These are phyloP conservation scores for Lagenidium giganteum DNA, from an alignment of 352 stramenopile genomes.

Conservation along the genomic window DNA sequence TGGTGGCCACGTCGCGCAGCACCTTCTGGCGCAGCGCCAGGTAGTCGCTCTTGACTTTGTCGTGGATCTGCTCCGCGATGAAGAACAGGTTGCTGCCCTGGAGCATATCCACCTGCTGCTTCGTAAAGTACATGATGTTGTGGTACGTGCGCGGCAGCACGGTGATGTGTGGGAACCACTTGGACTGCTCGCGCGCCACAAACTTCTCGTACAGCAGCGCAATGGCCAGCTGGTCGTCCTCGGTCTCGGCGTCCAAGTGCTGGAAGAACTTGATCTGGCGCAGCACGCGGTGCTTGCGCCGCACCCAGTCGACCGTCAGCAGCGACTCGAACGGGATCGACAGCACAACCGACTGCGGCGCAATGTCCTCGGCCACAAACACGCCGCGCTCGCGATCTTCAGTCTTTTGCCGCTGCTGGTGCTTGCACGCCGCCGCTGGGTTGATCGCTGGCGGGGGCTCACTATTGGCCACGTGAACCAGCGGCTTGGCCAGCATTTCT, in stretches of 20 bases:
- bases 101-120: conserved; percentile 30
- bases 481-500: no score
- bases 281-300: conserved; percentile 25
- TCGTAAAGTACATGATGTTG: conserved; percentile 64
- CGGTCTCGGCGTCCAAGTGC: conserved; percentile 26
- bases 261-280: conserved; percentile 44
- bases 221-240: conserved; percentile 68
- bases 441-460: no score
- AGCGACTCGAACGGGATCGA: conserved; percentile 55
- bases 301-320: conserved; percentile 35
- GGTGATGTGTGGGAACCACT: conserved; percentile 61
- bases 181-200: conserved; percentile 30
- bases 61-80: conserved; percentile 57
- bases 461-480: no score
- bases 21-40: conserved; percentile 29
- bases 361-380: conserved; percentile 77
- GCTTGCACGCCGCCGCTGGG: no score
- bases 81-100: conserved; percentile 60
- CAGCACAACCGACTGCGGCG: conserved; percentile 65
- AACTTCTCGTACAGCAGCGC: conserved; percentile 71
- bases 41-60: conserved; percentile 53
- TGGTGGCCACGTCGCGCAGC: conserved; percentile 17
- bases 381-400: conserved; percentile 58
- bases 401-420: no score
- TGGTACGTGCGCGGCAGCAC: conserved; percentile 55